These are phyloP conservation scores for Middelhovenomyces tepae DNA, from an alignment of 805 yeast genomes.

Conservation along the genomic window DNA sequence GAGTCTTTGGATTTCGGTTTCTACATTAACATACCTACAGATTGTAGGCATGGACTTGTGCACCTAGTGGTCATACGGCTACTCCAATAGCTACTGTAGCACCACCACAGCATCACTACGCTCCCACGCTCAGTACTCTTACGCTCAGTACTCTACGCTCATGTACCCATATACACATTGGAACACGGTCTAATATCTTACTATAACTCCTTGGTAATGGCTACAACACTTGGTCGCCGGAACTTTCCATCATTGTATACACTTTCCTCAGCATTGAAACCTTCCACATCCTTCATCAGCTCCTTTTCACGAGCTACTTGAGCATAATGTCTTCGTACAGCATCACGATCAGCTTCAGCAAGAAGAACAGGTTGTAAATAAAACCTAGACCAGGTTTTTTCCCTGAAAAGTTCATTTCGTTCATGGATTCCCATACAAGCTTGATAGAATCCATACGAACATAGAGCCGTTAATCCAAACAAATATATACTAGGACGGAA, in stretches of 20 bases:
- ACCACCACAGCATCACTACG: too few relatives aligned
- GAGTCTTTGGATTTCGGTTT: too few relatives aligned
- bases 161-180: too few relatives aligned
- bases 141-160: too few relatives aligned
- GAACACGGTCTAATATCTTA: too few relatives aligned
- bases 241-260: constrained; percentile 39
- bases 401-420: constrained; percentile 62
- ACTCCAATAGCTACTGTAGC: too few relatives aligned
- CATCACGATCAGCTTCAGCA: constrained; percentile 77
- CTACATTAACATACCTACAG: too few relatives aligned
- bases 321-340: constrained; percentile 59
- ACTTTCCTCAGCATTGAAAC: constrained; percentile 47
- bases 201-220: constrained; percentile 21
- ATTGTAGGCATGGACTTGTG: too few relatives aligned
- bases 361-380: constrained; percentile 61
- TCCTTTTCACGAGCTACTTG: constrained; percentile 62
- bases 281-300: constrained; percentile 52
- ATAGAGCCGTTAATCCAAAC: constrained; percentile 51
- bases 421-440: constrained; percentile 62
- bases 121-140: too few relatives aligned
- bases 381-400: constrained; percentile 69
- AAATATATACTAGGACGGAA: constrained; percentile 70
- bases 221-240: constrained; percentile 28
- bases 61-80: too few relatives aligned
- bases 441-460: constrained; percentile 65